Conservation (phyloP, 352 stramenopile species). For the Phytophthora pini region DNA sequence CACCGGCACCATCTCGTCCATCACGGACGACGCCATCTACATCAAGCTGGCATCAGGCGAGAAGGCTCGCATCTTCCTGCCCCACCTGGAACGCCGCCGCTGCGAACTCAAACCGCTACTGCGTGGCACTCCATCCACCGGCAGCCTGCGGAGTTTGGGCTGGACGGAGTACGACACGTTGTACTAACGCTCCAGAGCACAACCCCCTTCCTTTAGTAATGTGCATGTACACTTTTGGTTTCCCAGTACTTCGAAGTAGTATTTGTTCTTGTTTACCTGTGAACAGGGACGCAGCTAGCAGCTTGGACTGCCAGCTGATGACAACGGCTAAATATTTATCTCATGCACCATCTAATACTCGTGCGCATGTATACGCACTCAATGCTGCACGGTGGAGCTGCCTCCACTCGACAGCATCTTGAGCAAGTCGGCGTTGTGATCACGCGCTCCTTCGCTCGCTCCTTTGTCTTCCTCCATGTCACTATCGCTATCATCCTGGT, state of each 20-base stretch:
- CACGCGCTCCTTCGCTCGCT: conserved; percentile 15
- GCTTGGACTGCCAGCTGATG: neutral
- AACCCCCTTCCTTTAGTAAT: conserved; percentile 12
- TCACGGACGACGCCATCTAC: conserved; percentile 77
- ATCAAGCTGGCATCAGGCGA: conserved; percentile 69
- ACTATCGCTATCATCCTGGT: conserved; percentile 45
- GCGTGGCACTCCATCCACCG: conserved; percentile 50
- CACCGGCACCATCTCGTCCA: conserved; percentile 78
- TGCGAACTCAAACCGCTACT: conserved; percentile 75
- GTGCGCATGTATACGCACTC: conserved; percentile 17
- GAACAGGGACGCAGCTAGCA: conserved; percentile 2
- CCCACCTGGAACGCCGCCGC: conserved; percentile 56
- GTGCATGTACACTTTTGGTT: conserved; percentile 30
- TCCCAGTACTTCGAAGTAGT: conserved; percentile 15
- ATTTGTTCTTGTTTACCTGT: conserved; percentile 28
- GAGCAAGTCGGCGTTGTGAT: conserved; percentile 48
- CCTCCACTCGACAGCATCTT: conserved; percentile 58
- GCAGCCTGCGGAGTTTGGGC: conserved; percentile 57
- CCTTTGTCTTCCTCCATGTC: conserved; percentile 41
- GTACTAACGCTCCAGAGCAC: conserved; percentile 33
- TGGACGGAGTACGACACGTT: conserved; percentile 74
- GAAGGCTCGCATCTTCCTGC: conserved; percentile 69
- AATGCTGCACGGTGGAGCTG: conserved; percentile 33
- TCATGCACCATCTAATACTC: no score
- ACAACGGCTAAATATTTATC: conserved; percentile 40